These are phyloP conservation scores for Hemileia vastatrix DNA, from an alignment of 1,284 basidiomycete genomes.

Conservation along the genomic window DNA sequence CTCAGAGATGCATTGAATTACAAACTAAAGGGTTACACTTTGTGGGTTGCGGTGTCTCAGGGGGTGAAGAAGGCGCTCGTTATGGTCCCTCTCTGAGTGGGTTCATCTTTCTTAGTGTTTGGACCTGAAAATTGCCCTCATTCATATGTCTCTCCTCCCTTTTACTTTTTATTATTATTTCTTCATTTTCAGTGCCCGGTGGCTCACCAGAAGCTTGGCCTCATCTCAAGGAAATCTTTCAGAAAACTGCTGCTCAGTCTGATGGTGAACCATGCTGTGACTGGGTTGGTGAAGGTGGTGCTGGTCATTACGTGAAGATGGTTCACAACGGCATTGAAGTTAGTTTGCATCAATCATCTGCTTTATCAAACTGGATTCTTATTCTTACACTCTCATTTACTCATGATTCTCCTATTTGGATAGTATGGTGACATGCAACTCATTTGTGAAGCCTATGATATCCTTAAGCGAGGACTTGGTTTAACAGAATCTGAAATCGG, in stretches of 20 bases:
- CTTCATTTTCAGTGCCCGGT: conserved; percentile 63
- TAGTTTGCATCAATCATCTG: neutral
- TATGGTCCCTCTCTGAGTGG: conserved; percentile 82
- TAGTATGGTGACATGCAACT: conserved; percentile 99
- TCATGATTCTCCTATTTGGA: neutral
- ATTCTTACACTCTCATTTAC: neutral
- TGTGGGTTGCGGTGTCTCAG: conserved; percentile 97
- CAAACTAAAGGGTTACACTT: conserved; percentile 91
- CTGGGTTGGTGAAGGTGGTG: conserved; percentile 94
- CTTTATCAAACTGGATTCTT: neutral
- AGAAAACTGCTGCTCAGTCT: conserved; percentile 90
- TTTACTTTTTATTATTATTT: neutral
- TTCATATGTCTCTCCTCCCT: neutral
- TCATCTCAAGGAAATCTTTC: conserved; percentile 95
- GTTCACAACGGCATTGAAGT: conserved; percentile 76
- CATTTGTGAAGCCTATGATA: conserved; percentile 96
- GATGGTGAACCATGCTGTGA: conserved; percentile 97
- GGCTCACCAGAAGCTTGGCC: conserved; percentile 91
- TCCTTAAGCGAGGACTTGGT: conserved; percentile 91
- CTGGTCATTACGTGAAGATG: conserved; percentile 97
- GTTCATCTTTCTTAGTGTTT: conserved; percentile 6
- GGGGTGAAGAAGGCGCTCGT: conserved; percentile 98
- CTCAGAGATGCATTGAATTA: conserved; percentile 84
- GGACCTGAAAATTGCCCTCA: neutral
- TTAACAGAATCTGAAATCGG: conserved; percentile 47